Percentiles rank a stretch among this genome's conserved stretches.
Conservation (phyloP, 2,329 filamentous ascomycete genomes). For the Aspergillus calidoustus region DNA sequence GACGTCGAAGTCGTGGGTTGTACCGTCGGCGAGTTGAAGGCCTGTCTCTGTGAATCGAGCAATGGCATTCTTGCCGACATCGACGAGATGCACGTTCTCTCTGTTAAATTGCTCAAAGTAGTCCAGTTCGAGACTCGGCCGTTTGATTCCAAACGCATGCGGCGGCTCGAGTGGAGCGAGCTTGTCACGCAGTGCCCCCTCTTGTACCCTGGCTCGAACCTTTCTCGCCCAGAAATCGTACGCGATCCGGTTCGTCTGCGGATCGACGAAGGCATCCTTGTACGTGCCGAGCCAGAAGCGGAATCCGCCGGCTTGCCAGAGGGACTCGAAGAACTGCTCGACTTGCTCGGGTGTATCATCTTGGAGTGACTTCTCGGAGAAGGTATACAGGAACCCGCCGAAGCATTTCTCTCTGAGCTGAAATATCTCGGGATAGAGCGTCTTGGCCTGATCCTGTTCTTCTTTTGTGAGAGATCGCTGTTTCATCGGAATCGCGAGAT, state of each 20-base stretch:
- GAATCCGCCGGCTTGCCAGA: constrained; percentile 61
- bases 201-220: constrained; percentile 54
- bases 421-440: constrained; percentile 56
- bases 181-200: constrained; percentile 55
- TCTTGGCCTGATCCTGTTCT: constrained; percentile 34
- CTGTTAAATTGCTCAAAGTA: constrained; percentile 58
- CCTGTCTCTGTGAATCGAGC: constrained; percentile 44
- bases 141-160: constrained; percentile 61
- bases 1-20: constrained; percentile 42
- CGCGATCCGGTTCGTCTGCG: constrained; percentile 55
- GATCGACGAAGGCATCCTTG: constrained; percentile 53
- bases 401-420: constrained; percentile 55
- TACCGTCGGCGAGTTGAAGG: constrained; percentile 46
- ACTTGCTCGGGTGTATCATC: constrained; percentile 54
- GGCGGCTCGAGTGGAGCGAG: constrained; percentile 59
- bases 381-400: constrained; percentile 59
- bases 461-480: neutral
- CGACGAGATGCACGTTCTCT: constrained; percentile 53
- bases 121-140: constrained; percentile 53
- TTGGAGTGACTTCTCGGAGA: constrained; percentile 55
- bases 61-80: constrained; percentile 48
- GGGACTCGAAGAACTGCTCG: constrained; percentile 52
- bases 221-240: constrained; percentile 64
- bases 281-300: constrained; percentile 57
- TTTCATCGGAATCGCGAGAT: constrained; percentile 58